Evolutionary conservation across 257 asterid species (phyloP).

Genomic region (Solanum sejunctum): DNA sequence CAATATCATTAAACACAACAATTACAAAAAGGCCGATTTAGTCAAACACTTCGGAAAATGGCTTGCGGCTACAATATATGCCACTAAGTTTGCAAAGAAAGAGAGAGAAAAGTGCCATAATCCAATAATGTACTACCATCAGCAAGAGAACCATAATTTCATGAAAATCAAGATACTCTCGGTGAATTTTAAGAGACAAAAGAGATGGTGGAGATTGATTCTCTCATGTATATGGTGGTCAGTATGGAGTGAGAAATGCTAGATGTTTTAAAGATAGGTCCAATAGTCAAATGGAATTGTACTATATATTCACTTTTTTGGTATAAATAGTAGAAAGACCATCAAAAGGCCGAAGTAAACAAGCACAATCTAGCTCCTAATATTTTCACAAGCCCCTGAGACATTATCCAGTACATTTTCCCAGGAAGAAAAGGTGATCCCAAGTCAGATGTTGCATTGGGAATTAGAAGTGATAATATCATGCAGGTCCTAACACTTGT

Average conservation of each 20-base stretch:
- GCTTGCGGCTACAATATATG: background rate
- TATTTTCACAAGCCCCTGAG: background rate
- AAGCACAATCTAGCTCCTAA: background rate
- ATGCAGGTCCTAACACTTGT: background rate
- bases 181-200: background rate
- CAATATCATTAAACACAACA: background rate
- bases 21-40: background rate
- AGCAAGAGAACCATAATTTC: background rate
- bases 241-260: background rate
- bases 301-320: background rate
- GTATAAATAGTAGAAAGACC: background rate
- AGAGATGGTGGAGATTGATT: background rate
- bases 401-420: background rate
- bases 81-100: background rate
- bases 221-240: background rate
- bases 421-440: background rate
- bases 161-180: background rate
- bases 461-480: background rate
- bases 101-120: background rate
- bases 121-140: background rate
- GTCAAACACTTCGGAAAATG: background rate
- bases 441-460: background rate
- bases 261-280: background rate
- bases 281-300: background rate
- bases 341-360: background rate